A percentile compares a stretch with the other conserved stretches of the same genome.
phyloP scores from a whole-genome alignment of 108 stramenopile genomes.

The Skeletonema marinoi region DNA sequence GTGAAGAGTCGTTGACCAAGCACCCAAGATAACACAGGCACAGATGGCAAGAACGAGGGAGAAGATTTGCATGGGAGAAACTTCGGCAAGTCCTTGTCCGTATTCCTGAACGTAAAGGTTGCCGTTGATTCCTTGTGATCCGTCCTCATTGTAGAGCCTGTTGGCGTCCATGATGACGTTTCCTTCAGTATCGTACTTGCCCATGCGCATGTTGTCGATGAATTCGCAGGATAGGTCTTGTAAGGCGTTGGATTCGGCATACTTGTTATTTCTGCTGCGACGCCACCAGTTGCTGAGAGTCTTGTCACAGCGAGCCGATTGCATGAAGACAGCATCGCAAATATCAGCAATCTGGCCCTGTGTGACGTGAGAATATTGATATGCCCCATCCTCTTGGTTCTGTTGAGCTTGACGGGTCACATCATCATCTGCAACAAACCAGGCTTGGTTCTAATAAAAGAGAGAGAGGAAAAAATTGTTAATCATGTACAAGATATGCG shows the following conservation, averaged over 20 bases:
- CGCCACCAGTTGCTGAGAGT: slow-evolving; percentile 43
- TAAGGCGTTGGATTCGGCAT: slow-evolving; percentile 17
- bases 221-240: slow-evolving; percentile 66
- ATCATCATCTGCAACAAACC: background rate
- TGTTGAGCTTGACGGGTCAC: background rate
- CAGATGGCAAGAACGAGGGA: slow-evolving; percentile 13
- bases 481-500: no score
- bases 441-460: background rate
- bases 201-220: slow-evolving; percentile 67
- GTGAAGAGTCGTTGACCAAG: slow-evolving; percentile 24
- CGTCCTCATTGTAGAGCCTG: slow-evolving; percentile 6
- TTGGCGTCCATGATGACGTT: slow-evolving; percentile 50
- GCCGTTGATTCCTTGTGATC: slow-evolving; percentile 5
- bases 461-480: no score
- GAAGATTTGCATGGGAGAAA: slow-evolving; percentile 37
- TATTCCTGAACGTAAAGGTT: slow-evolving; percentile 25
- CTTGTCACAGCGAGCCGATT: slow-evolving; percentile 73
- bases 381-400: no score
- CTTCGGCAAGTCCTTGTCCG: slow-evolving; percentile 18
- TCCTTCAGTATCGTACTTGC: slow-evolving; percentile 79
- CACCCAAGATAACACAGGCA: slow-evolving; percentile 18
- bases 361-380: background rate
- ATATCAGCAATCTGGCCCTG: slow-evolving; percentile 43
- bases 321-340: slow-evolving; percentile 59
- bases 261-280: slow-evolving; percentile 33